Evolutionary conservation across 169 alveolate genomes (phyloP), one percentile per base, ranked within the genome.

Genomic region (Cystoisospora suis): DNA sequence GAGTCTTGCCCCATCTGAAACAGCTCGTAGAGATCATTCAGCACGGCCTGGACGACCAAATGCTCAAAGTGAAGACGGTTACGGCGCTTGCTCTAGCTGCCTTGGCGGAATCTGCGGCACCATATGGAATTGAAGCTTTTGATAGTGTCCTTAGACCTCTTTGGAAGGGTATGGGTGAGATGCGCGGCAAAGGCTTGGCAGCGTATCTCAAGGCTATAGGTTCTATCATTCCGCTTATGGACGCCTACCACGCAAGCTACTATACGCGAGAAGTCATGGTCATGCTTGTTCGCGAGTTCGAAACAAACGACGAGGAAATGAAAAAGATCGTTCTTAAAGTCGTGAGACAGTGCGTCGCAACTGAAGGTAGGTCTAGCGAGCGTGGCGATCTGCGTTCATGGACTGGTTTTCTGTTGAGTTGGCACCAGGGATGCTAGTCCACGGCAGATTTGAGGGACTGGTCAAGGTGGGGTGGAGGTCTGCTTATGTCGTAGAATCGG

Each of bases 101-200:
- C 9, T 93, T 99, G 87, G 99, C 99, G 0, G 99, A 99, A 94
- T 99, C 99, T 0, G 96, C 99, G 15, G 97, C 98, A 81, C 99
- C 99, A 15, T 99, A 98, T 94, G 99, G 99, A 77, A 99, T 99
- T 34, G 99, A 99, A 93, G 99, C 99, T 83, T 99, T 99, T 93
- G 99, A 98, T 53, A 92, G 97, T 69, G 99, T 98, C 56, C 95
- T 99, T 65, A 96, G 98, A 80, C 99, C 99, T 36, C 94, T 99
- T 42, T 98, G 99, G 99, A 98, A 90, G 93, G 95, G 95, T 56
- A 99, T 99, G n/a, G 96, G 98, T n/a, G 98, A 97, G 80, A 98
- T 98, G 93, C 96, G 98, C 90, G 99, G 99, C 36, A 98, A 98
- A 95, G 97, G 98, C 3, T 94, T 99, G 65, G 99, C 99, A 3